phyloP scores from a whole-genome alignment of 441 rosid genomes.

The Sinapis alba region DNA sequence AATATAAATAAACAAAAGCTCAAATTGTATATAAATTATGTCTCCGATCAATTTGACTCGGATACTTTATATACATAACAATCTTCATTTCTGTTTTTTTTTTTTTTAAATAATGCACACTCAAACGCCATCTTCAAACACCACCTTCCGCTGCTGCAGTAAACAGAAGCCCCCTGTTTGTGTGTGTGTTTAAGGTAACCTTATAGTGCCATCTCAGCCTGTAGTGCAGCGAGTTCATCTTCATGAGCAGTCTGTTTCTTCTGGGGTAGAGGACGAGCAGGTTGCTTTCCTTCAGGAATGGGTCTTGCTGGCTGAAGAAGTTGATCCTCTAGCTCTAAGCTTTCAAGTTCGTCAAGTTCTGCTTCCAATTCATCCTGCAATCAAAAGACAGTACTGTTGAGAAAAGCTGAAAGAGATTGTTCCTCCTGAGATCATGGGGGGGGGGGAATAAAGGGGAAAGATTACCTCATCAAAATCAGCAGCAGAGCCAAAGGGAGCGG shows the following conservation, averaged over 20 bases:
- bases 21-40: slow-evolving; percentile 4
- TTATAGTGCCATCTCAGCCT: slow-evolving; percentile 33
- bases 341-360: slow-evolving; percentile 94
- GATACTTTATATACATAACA: slow-evolving; percentile 29
- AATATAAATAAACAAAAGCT: background rate
- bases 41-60: slow-evolving; percentile 31
- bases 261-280: slow-evolving; percentile 55
- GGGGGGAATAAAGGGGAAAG: background rate
- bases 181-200: slow-evolving; percentile 1
- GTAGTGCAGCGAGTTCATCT: slow-evolving; percentile 66
- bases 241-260: slow-evolving; percentile 74
- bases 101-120: slow-evolving; percentile 30
- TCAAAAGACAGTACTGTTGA: background rate
- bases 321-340: slow-evolving; percentile 86
- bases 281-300: slow-evolving; percentile 59
- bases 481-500: slow-evolving; percentile 68
- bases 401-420: background rate
- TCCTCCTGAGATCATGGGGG: background rate
- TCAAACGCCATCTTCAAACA: slow-evolving; percentile 57
- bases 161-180: background rate
- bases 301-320: slow-evolving; percentile 86
- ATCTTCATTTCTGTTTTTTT: background rate
- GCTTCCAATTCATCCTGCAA: slow-evolving; percentile 93
- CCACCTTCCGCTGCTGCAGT: slow-evolving; percentile 30
- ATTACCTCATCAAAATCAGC: slow-evolving; percentile 92